A percentile compares a stretch with the other conserved stretches of the same genome.
These are phyloP conservation scores for Botrytis deweyae DNA, from an alignment of 2,329 filamentous ascomycete genomes.

Conservation along the genomic window DNA sequence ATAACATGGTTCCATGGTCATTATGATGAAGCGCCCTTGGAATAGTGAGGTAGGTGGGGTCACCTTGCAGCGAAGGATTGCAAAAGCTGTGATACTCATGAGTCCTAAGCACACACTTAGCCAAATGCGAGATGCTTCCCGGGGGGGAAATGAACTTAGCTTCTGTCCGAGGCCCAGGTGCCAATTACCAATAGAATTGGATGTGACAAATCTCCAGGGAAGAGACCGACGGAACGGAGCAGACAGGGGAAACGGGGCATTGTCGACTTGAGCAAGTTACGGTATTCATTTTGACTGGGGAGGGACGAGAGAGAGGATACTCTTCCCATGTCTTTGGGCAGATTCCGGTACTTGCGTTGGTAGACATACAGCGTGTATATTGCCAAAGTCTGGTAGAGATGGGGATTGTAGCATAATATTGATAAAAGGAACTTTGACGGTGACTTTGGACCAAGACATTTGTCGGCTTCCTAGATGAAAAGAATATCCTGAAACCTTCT, in stretches of 20 bases:
- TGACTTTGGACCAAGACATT: not conserved
- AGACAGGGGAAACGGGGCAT: not conserved
- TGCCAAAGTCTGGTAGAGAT: not conserved
- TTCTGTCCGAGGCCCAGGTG: conserved; percentile 8
- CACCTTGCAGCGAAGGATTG: conserved; percentile 16
- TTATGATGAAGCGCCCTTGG: conserved; percentile 15
- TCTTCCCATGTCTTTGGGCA: not conserved
- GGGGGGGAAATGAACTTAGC: conserved; percentile 10
- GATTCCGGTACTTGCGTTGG: not conserved
- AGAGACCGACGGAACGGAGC: not conserved
- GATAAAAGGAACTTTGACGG: not conserved
- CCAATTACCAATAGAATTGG: conserved; percentile 13
- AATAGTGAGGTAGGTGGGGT: conserved; percentile 11
- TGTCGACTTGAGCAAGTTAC: not conserved
- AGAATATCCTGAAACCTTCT: conserved; percentile 7
- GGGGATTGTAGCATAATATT: not conserved
- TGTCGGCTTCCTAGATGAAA: not conserved
- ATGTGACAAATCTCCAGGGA: not conserved
- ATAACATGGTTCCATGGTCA: conserved; percentile 3
- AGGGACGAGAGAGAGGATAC: not conserved
- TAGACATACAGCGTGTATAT: not conserved
- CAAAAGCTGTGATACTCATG: conserved; percentile 21
- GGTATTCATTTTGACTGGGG: not conserved
- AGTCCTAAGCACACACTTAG: conserved; percentile 21
- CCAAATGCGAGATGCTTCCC: conserved; percentile 15